Conservation (phyloP, 177 flowering plant genomes). For the Vitis hybrid region DNA sequence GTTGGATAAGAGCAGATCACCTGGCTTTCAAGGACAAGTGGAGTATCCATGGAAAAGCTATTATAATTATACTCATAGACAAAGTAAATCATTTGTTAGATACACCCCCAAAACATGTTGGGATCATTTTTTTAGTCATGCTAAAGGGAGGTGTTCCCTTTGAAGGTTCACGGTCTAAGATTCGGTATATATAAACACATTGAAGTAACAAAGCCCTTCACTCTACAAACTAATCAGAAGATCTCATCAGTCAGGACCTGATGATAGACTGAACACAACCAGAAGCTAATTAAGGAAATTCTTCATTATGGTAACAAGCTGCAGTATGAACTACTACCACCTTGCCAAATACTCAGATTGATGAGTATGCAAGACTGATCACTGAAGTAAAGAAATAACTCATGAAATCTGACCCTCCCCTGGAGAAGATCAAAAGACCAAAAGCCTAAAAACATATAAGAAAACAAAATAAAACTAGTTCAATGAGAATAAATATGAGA, state of each 20-base stretch:
- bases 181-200: too few species aligned
- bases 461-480: background rate
- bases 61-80: too few species aligned
- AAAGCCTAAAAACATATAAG: background rate
- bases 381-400: background rate
- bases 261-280: background rate
- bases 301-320: background rate
- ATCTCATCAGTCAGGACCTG: background rate
- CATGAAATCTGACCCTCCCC: background rate
- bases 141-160: too few species aligned
- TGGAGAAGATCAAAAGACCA: background rate
- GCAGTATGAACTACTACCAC: background rate
- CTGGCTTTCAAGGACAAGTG: too few species aligned
- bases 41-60: too few species aligned
- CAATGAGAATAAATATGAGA: background rate
- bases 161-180: too few species aligned
- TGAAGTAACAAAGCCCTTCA: background rate
- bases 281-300: background rate
- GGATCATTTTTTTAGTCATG: too few species aligned
- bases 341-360: background rate
- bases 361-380: background rate
- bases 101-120: too few species aligned
- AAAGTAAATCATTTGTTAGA: too few species aligned
- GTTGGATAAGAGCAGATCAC: too few species aligned
- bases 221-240: background rate